Base-by-base conservation (phyloP, 441 rosid genomes). In the Brassica balearica region DNA sequence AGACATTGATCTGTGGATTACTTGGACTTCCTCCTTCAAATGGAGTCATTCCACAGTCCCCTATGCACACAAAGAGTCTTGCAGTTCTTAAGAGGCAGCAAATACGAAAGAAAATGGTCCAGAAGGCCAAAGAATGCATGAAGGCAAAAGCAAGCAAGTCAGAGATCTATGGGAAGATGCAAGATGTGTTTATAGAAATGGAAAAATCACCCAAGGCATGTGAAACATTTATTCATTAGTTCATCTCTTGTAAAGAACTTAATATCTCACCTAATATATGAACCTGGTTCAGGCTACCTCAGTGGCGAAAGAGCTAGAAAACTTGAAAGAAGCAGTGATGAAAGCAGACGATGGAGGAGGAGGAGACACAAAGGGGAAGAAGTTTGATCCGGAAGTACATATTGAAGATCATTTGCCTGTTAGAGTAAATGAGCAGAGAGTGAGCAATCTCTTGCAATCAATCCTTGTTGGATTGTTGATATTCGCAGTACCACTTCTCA, bases 1-100 rank as follows among this genome's bases (percentile, higher is more conserved):
- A 92, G 97, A 89, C 99, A 59, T 78, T 92, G 77, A 66, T 91
- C 32, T 90, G 97, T 71, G 99, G 97, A 36, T 71, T 95, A 76
- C 85, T 91, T 72, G 97, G 99, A 65, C 88, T 95, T 63, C 97
- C 97, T 71, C 99, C 97, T 72, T 89, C 97, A 43, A 92, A 95
- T 59, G 98, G 96, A 51, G 98, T 93, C 70, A 88, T 91, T 58
- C 99, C 97, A 6, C 97, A 91, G 73, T 93, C 98, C 32, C 96
- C 98, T 53, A 90, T 91, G 98, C 97, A 95, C 81, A 89, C 98
- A 12, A 93, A 90, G 86, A 91, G 96, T 38, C 95, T 90, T 81
- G 91, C 95, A 32, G 88, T 87, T 82, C 92, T 91, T 66, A 95
- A 84, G 85, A 88, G 67, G 71, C 99, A 92, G 94, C 81, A 87